Evolutionary conservation across 2,329 filamentous ascomycete species (phyloP), one percentile per base, ranked within the genome.

Genomic region (Thielaviopsis musarum): DNA sequence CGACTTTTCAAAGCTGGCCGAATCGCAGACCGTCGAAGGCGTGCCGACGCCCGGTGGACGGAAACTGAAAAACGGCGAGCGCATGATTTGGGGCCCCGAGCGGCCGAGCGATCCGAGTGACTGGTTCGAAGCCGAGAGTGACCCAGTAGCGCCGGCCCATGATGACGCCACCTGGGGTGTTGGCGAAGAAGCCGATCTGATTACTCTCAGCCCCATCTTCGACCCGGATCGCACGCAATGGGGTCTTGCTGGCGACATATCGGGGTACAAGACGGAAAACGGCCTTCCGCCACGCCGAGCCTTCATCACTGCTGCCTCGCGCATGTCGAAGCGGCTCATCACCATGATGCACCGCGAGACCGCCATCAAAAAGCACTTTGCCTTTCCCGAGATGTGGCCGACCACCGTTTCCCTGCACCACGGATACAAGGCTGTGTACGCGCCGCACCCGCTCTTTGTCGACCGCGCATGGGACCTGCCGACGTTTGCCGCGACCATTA

Each of bases 361-460:
- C 3, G 82, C 84, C 30, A 80, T 88, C 66, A 84, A 85, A 67
- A 91, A 90, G 66, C 87, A 94, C 70, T 87, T 88, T 64, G 94
- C 93, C 74, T 95, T 95, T 69, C 88, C 90, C 0, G 91, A 97
- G 71, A 96, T 96, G 91, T 96, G 89, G 89, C 88, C 91, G 0
- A 85, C 85, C 0, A 93, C 87, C 0, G 83, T 88, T 1, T 88
- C 91, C 1, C 77, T 97, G 10, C 91, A 96, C 62, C 91, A 96
- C 69, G 91, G 91, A 12, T 84, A 88, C 73, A 97, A 96, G 74
- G 90, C 88, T 45, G 90, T 96, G 15, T 95, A 86, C 64, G 89
- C 84, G 2, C 91, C 91, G 1, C 91, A 97, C 66, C 88, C 91
- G 1, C 79, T 95, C 59, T 97, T 86, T 69, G 81, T 91, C 17